Evolutionary conservation across 176 grass and related monocot species (phyloP).

Genomic region (Carex cristatella): DNA sequence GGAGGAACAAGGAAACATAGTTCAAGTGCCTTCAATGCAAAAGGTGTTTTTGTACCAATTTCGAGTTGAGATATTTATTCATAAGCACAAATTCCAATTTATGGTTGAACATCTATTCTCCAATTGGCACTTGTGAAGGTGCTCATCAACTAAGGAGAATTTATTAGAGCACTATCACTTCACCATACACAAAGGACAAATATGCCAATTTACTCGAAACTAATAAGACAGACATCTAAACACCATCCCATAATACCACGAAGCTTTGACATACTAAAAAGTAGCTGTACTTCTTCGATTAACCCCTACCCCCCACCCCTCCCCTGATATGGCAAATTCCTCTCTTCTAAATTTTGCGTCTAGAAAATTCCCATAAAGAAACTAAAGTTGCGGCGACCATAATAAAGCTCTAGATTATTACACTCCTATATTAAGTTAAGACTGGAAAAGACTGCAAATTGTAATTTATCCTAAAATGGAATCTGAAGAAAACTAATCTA

Average conservation of each 20-base stretch:
- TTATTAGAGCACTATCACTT: background rate
- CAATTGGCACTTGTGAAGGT: background rate
- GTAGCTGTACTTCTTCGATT: background rate
- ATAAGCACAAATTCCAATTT: background rate
- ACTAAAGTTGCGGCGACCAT: background rate
- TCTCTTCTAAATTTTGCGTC: background rate
- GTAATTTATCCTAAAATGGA: background rate
- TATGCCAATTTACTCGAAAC: background rate
- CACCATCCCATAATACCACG: background rate
- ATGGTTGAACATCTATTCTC: background rate
- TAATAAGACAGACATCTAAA: background rate
- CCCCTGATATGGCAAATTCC: background rate
- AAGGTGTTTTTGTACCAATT: background rate
- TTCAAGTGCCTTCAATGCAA: background rate
- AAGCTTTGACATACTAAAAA: background rate
- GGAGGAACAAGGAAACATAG: background rate
- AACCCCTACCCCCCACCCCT: background rate
- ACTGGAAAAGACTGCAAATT: background rate
- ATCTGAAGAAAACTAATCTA: background rate
- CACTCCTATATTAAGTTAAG: background rate
- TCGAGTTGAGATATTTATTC: background rate
- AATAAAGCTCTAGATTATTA: background rate
- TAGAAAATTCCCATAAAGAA: background rate
- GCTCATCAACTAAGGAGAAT: background rate
- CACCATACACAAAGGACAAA: background rate